These are phyloP conservation scores for Hypoxylon rubiginosum DNA, from an alignment of 2,329 filamentous ascomycete genomes.

Conservation along the genomic window DNA sequence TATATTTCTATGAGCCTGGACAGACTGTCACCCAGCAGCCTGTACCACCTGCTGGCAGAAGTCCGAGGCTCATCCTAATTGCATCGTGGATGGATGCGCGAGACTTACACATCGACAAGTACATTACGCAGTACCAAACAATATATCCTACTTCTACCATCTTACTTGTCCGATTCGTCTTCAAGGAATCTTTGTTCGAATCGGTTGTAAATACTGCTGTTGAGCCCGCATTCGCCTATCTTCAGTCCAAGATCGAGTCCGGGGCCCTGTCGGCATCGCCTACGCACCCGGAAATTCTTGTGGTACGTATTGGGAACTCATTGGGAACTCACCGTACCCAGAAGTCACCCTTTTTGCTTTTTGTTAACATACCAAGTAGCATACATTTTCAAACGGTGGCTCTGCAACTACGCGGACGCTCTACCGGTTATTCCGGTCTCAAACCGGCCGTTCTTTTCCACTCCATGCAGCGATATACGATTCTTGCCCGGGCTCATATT, in stretches of 20 bases:
- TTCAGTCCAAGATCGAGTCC: constrained; percentile 52
- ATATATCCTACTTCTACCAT: constrained; percentile 62
- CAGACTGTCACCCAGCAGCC: constrained; percentile 13
- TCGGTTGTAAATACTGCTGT: constrained; percentile 53
- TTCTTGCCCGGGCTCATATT: constrained; percentile 63
- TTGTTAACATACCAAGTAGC: constrained; percentile 41
- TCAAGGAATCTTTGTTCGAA: constrained; percentile 54
- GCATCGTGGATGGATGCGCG: constrained; percentile 66
- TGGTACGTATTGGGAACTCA: constrained; percentile 40
- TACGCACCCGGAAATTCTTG: constrained; percentile 55
- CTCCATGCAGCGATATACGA: constrained; percentile 62
- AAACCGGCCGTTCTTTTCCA: constrained; percentile 53
- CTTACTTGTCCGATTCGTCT: constrained; percentile 61
- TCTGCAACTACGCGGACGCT: constrained; percentile 58
- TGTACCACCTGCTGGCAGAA: constrained; percentile 10
- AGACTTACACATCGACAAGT: constrained; percentile 66
- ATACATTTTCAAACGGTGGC: constrained; percentile 68
- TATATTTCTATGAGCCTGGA: constrained; percentile 49
- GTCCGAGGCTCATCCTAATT: constrained; percentile 63
- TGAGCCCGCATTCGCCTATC: constrained; percentile 56
- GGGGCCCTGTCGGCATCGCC: constrained; percentile 40
- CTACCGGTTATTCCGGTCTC: constrained; percentile 52
- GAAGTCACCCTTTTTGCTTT: neutral
- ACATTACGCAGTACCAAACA: constrained; percentile 60
- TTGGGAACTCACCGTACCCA: neutral